These are phyloP conservation scores for Ceratobasidium sp. DNA, from an alignment of 1,284 basidiomycete species.

Conservation along the genomic window DNA sequence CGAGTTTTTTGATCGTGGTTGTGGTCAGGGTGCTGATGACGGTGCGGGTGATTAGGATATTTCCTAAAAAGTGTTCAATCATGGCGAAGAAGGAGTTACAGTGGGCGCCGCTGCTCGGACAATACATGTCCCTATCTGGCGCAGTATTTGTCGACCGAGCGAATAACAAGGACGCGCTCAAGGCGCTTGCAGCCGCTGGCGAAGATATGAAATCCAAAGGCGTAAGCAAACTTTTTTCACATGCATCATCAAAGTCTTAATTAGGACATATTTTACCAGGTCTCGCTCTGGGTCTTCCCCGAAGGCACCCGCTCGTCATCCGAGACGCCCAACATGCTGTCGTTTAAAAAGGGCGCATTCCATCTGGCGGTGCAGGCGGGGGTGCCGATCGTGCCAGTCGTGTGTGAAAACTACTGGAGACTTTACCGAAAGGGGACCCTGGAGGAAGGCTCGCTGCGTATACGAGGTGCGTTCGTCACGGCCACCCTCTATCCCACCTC, in stretches of 20 bases:
- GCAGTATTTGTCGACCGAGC: conserved; percentile 94
- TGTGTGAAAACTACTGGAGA: conserved; percentile 94
- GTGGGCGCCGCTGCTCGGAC: conserved; percentile 87
- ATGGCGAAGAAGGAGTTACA: conserved; percentile 95
- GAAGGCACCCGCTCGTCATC: conserved; percentile 88
- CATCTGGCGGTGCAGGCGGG: conserved; percentile 92
- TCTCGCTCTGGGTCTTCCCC: conserved; percentile 91
- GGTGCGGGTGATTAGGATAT: conserved; percentile 65
- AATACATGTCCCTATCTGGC: conserved; percentile 92
- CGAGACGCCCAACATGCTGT: conserved; percentile 74
- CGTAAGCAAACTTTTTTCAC: conserved; percentile 53
- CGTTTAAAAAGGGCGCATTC: conserved; percentile 99
- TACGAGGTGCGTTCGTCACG: conserved; percentile 72
- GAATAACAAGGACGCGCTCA: conserved; percentile 78
- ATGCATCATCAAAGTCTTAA: not conserved
- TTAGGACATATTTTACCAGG: conserved; percentile 53
- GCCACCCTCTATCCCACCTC: conserved; percentile 34
- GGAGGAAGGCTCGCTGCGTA: conserved; percentile 78
- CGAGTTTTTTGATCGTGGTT: conserved; percentile 55
- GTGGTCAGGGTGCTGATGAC: conserved; percentile 1
- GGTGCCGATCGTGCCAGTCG: conserved; percentile 89
- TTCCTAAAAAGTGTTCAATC: conserved; percentile 85
- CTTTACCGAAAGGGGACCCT: conserved; percentile 85
- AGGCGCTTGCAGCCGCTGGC: conserved; percentile 81
- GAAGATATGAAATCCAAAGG: conserved; percentile 79